Evolutionary conservation across 2,329 filamentous ascomycete species (phyloP).

Genomic region (Diaporthe capsici): DNA sequence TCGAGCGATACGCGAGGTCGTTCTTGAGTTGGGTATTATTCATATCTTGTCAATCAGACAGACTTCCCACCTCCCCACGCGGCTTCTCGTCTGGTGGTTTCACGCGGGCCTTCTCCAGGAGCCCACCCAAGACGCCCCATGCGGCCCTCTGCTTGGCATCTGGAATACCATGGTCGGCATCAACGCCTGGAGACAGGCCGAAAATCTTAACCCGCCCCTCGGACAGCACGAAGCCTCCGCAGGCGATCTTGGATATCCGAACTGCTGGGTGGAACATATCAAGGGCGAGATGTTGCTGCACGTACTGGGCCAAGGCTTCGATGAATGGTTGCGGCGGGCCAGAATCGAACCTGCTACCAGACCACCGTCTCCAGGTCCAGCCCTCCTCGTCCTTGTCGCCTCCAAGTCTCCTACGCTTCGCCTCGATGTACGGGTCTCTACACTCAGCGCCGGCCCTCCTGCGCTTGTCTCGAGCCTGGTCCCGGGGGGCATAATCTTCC

Average conservation of each 20-base stretch:
- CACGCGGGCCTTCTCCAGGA: conserved; percentile 34
- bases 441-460: conserved; percentile 35
- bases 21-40: not conserved
- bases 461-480: conserved; percentile 44
- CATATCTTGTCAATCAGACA: not conserved
- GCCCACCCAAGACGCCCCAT: conserved; percentile 36
- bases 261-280: conserved; percentile 70
- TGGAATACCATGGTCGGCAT: not conserved
- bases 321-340: conserved; percentile 60
- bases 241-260: conserved; percentile 66
- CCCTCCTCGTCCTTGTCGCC: conserved; percentile 65
- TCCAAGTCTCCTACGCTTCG: conserved; percentile 61
- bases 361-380: conserved; percentile 62
- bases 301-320: conserved; percentile 63
- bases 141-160: conserved; percentile 33
- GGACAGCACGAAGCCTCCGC: conserved; percentile 68
- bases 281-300: conserved; percentile 67
- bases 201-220: conserved; percentile 67
- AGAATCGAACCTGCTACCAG: not conserved
- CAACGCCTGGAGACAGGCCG: conserved; percentile 1
- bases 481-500: not conserved
- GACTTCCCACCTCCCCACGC: not conserved
- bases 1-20: no score
- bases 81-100: not conserved
- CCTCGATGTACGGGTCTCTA: conserved; percentile 46